Base-by-base conservation (phyloP, 805 yeast species). In the Zygotorulaspora chibaensis region DNA sequence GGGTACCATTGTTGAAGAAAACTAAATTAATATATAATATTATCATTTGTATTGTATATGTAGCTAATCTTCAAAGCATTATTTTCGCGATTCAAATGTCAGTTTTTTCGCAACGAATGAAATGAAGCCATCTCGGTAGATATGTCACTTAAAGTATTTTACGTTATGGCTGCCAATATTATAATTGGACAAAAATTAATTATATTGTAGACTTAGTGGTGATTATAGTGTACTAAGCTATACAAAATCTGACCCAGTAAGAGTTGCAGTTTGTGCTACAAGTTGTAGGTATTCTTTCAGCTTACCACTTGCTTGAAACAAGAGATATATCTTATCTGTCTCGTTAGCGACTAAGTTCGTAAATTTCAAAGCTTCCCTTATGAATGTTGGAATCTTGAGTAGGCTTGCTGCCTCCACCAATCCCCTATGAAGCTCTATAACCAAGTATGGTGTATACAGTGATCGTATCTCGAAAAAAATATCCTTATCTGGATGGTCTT, bases 1-100 rank as follows among this genome's bases (percentile, higher is more conserved):
- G 77, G 96, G 96, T 69, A 77, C 78, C 72, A 79, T 91, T 70
- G 85, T 75, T 57, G 87, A 83, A 71, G 90, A 83, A 38, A 63
- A 61, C 23, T 70, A 68, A 63, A 40, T 34, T 23, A 40, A 27
- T 45, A 25, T 40, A 45, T 41, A 31, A 29, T 26, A 44, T 28
- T 28, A 33, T 13, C 36, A 28, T 34, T 39, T 44, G 48, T 45
- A 41, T 35, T 31, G 35, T 45, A 45, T 45, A 45, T 18, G 40
- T 45, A 30, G 41, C 39, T 38, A 25, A 20, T 36, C 29, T 36
- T 37, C 40, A n/a, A 20, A n/a, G 20, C 30, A 8, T n/a, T 11
- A n/a, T n/a, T n/a, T n/a, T n/a, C n/a, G n/a, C n/a, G n/a, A n/a
- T n/a, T n/a, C n/a, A n/a, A n/a, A n/a, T n/a, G n/a, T n/a, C n/a